Conservation (phyloP, 495 filamentous ascomycete genomes). For the Trichoderma gamsii region DNA sequence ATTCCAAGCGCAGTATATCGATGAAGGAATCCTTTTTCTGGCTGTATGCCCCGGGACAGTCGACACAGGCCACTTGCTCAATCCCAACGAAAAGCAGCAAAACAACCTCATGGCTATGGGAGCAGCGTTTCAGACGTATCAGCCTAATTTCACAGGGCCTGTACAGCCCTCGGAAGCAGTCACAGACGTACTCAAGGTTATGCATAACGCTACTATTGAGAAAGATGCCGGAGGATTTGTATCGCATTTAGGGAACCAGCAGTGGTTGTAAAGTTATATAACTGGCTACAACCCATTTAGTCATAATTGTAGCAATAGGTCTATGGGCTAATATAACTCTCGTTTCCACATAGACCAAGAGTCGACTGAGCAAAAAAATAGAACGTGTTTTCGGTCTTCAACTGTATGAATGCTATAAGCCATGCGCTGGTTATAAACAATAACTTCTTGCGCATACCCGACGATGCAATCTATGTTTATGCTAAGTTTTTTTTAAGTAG, state of each 20-base stretch:
- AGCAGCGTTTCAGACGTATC: slow-evolving; percentile 24
- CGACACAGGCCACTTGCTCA: slow-evolving; percentile 27
- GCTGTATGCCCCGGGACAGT: slow-evolving; percentile 41
- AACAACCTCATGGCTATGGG: slow-evolving; percentile 23
- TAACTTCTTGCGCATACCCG: too few species aligned
- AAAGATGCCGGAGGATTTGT: slow-evolving; percentile 35
- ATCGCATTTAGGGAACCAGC: slow-evolving; percentile 38
- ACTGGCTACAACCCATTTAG: not conserved
- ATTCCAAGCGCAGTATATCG: slow-evolving; percentile 43
- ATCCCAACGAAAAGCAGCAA: slow-evolving; percentile 28
- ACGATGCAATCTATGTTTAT: too few species aligned
- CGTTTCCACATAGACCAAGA: not conserved
- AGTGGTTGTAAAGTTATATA: not conserved
- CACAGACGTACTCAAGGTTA: slow-evolving; percentile 23
- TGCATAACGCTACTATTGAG: slow-evolving; percentile 30
- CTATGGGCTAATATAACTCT: not conserved
- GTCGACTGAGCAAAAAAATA: not conserved
- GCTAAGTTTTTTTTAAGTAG: too few species aligned
- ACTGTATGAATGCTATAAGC: not conserved
- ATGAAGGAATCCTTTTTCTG: slow-evolving; percentile 44
- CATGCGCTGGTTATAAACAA: not conserved
- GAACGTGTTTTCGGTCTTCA: not conserved
- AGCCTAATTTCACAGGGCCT: slow-evolving; percentile 39
- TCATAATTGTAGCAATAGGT: not conserved
- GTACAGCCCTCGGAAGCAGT: slow-evolving; percentile 31